phyloP scores from a whole-genome alignment of 2,329 filamentous ascomycete species.

The Fusarium vanettenii region DNA sequence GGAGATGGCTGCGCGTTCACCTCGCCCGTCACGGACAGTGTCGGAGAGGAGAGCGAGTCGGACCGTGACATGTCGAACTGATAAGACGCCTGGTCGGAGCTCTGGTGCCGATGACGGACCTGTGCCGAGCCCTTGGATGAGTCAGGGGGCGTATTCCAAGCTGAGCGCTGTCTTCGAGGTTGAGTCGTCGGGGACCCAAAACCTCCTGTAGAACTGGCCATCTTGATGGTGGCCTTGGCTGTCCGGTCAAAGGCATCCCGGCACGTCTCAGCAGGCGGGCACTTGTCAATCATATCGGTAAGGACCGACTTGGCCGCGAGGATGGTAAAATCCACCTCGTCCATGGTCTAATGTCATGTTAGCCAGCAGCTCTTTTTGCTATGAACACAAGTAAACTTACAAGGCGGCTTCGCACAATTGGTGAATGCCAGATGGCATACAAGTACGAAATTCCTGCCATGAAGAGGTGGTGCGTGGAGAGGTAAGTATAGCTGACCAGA shows the following conservation, averaged over 20 bases:
- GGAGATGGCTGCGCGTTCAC: conserved; percentile 54
- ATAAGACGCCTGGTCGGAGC: conserved; percentile 48
- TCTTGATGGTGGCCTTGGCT: conserved; percentile 93
- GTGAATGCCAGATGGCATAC: conserved; percentile 97
- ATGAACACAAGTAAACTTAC: conserved; percentile 63
- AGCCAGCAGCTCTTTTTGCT: conserved; percentile 9
- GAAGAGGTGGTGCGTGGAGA: conserved; percentile 96
- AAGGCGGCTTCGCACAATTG: conserved; percentile 84
- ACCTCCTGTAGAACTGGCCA: conserved; percentile 89
- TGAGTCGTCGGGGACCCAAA: conserved; percentile 66
- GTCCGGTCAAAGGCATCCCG: conserved; percentile 95
- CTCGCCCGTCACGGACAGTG: conserved; percentile 51
- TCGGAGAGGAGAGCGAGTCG: conserved; percentile 55
- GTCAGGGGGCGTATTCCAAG: conserved; percentile 47
- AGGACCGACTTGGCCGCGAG: conserved; percentile 93
- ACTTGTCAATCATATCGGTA: conserved; percentile 91
- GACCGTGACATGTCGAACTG: conserved; percentile 52
- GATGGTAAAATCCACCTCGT: conserved; percentile 98
- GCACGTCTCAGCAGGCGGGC: conserved; percentile 93
- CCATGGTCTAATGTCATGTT: conserved; percentile 70
- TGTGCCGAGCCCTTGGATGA: conserved; percentile 37
- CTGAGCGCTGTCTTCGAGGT: conserved; percentile 42
- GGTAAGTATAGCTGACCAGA: conserved; percentile 94
- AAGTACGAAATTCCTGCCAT: conserved; percentile 97
- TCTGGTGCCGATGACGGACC: conserved; percentile 43